These are phyloP conservation scores for Leccinum uliginosum DNA, from an alignment of 768 basidiomycete genomes.

Conservation along the genomic window DNA sequence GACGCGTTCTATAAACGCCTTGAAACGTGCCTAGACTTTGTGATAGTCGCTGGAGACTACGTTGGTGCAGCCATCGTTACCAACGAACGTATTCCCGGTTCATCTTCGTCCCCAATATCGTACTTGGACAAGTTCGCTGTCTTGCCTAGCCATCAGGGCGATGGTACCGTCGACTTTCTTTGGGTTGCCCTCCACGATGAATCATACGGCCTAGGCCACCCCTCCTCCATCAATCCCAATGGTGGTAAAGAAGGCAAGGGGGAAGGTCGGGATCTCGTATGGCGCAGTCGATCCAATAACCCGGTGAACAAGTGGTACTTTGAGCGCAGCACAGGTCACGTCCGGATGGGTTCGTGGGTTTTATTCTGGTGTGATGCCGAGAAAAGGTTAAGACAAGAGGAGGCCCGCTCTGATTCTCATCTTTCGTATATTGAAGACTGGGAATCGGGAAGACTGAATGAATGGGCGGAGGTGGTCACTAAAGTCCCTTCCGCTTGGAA, in stretches of 20 bases:
- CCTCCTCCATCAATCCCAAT: constrained; percentile 92
- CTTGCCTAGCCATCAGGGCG: constrained; percentile 90
- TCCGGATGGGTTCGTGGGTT: constrained; percentile 83
- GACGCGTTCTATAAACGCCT: constrained; percentile 77
- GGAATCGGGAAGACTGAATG: constrained; percentile 65
- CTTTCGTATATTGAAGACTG: constrained; percentile 72
- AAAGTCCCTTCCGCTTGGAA: constrained; percentile 82
- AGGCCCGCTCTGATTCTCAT: constrained; percentile 58
- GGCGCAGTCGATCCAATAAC: constrained; percentile 90
- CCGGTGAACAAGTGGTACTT: constrained; percentile 99
- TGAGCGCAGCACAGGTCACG: constrained; percentile 88
- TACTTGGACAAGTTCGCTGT: constrained; percentile 99
- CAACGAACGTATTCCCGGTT: constrained; percentile 41
- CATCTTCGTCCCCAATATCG: constrained; percentile 49
- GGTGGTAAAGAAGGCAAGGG: constrained; percentile 89
- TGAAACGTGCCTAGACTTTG: constrained; percentile 76
- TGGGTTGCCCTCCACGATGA: constrained; percentile 99
- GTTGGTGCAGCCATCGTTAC: constrained; percentile 94
- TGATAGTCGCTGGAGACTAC: constrained; percentile 93
- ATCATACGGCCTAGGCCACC: constrained; percentile 92
- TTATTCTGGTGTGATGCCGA: constrained; percentile 99
- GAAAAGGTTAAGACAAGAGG: constrained; percentile 69
- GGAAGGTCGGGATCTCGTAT: constrained; percentile 90
- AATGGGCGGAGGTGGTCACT: constrained; percentile 65
- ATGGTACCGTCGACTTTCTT: constrained; percentile 97